Base-by-base conservation (phyloP, 2,329 filamentous ascomycete species). In the Paecilomyces dactylethromorphus region DNA sequence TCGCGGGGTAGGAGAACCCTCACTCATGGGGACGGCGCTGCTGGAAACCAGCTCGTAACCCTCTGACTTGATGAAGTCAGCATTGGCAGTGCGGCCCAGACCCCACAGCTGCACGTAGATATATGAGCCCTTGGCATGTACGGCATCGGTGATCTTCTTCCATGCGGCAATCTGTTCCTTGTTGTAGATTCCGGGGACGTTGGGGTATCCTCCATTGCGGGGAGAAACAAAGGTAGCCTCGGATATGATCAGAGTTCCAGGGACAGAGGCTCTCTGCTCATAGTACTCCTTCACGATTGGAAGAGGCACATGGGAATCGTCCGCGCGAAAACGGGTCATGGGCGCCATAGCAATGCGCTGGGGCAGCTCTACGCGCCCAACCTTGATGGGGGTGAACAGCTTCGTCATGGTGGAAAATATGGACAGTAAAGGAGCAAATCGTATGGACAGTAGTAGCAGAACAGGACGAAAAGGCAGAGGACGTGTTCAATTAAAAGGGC, bases 41-140 rank as follows among this genome's bases (percentile, higher is more conserved):
- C 51, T 53, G 31, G 53, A 53, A 50, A 58, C 31, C 4, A 54
- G 8, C 2, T 58, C 4, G 7, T 51, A 26, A 13, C 53, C 53
- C 8, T 58, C 22, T 12, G 49, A 24, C 21, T 71, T 65, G 21
- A 76, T 65, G 4, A 74, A 65, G 1, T 69, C 60, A 0, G 72
- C 68, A 59, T 76, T 70, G 0, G 82, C 82, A 2, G 80, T 78
- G 3, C 87, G 81, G 3, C 87, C 86, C 5, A 84, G 74, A 0
- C 80, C 81, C 79, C 84, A 88, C 0, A 90, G 75, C 66, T 90
- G 87, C 1, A 79, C 69, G 71, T 79, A 88, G 56, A 89, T 84
- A 66, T 78, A 84, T 18, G 78, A 81, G 4, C 82, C 82, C 64
- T 86, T 86, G 22, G 76, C 76, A 68, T 90, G 87, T 0, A 90